Evolutionary conservation across 1,284 basidiomycete genomes (phyloP).

Genomic region (Marasmius tenuissimus): DNA sequence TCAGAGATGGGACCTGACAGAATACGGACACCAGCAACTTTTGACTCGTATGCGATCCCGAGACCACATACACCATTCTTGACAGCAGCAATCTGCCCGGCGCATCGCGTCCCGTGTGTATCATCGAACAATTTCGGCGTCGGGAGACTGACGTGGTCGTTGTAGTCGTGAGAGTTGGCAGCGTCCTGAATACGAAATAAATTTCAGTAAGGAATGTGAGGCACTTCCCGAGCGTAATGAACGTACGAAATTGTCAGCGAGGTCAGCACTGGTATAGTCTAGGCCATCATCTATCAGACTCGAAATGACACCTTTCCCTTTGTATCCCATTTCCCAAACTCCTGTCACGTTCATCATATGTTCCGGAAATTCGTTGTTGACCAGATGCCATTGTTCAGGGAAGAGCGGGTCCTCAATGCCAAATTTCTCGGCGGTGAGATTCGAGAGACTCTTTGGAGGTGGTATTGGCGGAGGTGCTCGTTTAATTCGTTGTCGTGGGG

Average conservation of each 20-base stretch:
- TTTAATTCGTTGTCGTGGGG: constrained; percentile 63
- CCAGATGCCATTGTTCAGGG: constrained; percentile 88
- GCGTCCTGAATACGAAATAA: constrained; percentile 58
- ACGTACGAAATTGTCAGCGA: constrained; percentile 90
- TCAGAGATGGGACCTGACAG: constrained; percentile 95
- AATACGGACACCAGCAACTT: constrained; percentile 93
- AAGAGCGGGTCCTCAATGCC: constrained; percentile 87
- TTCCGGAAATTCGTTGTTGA: constrained; percentile 72
- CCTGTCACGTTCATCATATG: constrained; percentile 85
- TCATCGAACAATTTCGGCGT: constrained; percentile 90
- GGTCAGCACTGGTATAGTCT: constrained; percentile 87
- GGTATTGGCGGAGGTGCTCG: constrained; percentile 60
- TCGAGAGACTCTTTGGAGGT: constrained; percentile 32
- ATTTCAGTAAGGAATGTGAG: not conserved
- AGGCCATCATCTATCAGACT: constrained; percentile 96
- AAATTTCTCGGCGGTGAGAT: constrained; percentile 62
- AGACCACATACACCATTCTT: constrained; percentile 95
- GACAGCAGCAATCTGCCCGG: constrained; percentile 96
- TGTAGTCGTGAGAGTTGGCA: constrained; percentile 94
- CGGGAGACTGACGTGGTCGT: constrained; percentile 88
- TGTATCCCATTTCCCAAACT: constrained; percentile 85
- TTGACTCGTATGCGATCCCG: constrained; percentile 90
- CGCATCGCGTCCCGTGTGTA: constrained; percentile 97
- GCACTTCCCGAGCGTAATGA: constrained; percentile 5
- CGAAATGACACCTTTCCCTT: constrained; percentile 84